Evolutionary conservation across 75 land plant genomes (phyloP).

Genomic region (Sequoia sempervirens): DNA sequence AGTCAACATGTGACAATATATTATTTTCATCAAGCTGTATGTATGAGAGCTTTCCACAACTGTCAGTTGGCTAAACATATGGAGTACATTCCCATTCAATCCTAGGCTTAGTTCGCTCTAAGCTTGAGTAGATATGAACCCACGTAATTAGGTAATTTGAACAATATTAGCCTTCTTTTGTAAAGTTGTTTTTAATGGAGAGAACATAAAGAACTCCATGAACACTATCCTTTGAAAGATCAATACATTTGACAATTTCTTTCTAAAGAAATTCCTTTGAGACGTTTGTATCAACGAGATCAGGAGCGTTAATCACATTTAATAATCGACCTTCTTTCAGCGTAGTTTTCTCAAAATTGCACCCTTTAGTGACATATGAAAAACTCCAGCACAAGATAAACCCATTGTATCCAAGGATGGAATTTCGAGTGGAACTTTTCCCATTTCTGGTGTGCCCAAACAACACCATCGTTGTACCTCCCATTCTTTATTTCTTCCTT

Average conservation of each 20-base stretch:
- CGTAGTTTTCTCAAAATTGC: slow-evolving; percentile 45
- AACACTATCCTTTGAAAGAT: slow-evolving; percentile 63
- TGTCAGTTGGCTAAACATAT: no score
- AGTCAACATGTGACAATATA: no score
- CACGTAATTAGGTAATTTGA: no score
- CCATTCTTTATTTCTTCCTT: not conserved
- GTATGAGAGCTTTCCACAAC: no score
- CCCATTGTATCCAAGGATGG: slow-evolving; percentile 42
- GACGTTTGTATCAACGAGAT: slow-evolving; percentile 58
- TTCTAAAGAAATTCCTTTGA: slow-evolving; percentile 33
- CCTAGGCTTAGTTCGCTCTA: no score
- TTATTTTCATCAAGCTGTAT: no score
- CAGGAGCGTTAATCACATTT: slow-evolving; percentile 84
- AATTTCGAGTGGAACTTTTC: slow-evolving; percentile 86
- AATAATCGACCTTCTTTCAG: slow-evolving; percentile 56
- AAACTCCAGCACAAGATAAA: slow-evolving; percentile 49
- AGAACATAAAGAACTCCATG: slow-evolving; percentile 64
- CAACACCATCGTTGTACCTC: slow-evolving; percentile 48
- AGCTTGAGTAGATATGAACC: no score
- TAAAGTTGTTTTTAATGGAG: slow-evolving; percentile 53
- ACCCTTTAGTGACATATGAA: slow-evolving; percentile 56
- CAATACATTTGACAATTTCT: slow-evolving; percentile 65
- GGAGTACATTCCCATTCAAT: no score
- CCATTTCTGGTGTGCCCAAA: slow-evolving; percentile 82
- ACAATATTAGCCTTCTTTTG: no score